phyloP scores from a whole-genome alignment of 169 alveolate genomes.

The Theileria parva region DNA sequence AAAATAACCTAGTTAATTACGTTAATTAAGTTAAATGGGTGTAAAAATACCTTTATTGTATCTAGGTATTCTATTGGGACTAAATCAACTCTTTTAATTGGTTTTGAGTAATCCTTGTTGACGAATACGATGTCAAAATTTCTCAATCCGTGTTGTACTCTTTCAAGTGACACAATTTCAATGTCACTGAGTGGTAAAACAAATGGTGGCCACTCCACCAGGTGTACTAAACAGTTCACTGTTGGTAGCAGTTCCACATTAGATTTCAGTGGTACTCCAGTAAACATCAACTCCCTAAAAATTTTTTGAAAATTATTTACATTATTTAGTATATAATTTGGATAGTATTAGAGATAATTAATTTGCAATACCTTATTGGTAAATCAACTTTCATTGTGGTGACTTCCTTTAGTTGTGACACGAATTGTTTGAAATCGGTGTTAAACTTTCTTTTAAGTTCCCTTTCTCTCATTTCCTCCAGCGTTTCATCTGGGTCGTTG shows the following conservation, averaged over 20 bases:
- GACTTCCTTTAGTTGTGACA: conserved; percentile 70
- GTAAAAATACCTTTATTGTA: conserved; percentile 79
- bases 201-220: conserved; percentile 96
- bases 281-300: conserved; percentile 88
- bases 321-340: conserved; percentile 79
- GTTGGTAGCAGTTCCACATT: conserved; percentile 94
- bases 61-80: conserved; percentile 94
- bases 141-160: conserved; percentile 94
- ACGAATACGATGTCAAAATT: conserved; percentile 96
- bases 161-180: conserved; percentile 94
- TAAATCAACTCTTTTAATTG: conserved; percentile 90
- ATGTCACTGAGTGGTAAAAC: conserved; percentile 92
- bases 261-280: conserved; percentile 94
- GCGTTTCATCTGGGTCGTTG: conserved; percentile 95
- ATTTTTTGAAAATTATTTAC: too few species aligned
- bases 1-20: too few species aligned
- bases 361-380: conserved; percentile 71
- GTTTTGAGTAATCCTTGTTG: conserved; percentile 90
- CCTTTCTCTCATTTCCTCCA: conserved; percentile 94
- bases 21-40: too few species aligned
- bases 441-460: conserved; percentile 89
- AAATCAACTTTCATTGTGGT: conserved; percentile 69
- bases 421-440: conserved; percentile 88
- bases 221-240: conserved; percentile 91
- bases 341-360: conserved; percentile 78